Base-by-base conservation (phyloP, 306 rosid genomes). In the Trichosanthes truncata region DNA sequence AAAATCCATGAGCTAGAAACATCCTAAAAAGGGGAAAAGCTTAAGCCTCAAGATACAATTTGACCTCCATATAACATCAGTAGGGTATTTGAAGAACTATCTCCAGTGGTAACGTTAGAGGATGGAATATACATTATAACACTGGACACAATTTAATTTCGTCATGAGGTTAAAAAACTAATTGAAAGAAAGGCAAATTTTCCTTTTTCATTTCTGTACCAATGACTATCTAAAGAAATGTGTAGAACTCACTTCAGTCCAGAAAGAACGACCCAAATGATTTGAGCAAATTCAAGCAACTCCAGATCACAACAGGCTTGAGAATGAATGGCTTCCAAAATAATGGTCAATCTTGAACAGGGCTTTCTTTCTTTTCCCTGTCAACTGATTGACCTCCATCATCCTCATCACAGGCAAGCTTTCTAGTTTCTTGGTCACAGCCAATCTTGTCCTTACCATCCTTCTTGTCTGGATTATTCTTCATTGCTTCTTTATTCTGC, bases 401-500 rank as follows among this genome's bases (percentile, higher is more conserved):
- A 49, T 74, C 88, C 77, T 78, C 91, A 73, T 85, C 88, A 67
- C 74, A 65, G 73, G 45, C 80, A 49, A 67, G n/a, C 43, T 77
- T 84, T 72, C 81, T 82, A 61, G 68, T 43, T 48, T 75, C 86
- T 60, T 82, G 56, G 13, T 87, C 83, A 35, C 35, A 55, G 57
- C 79, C 87, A 83, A 45, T 40, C 71, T 41, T 65, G 79, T 67
- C 87, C 21, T n/a, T 31, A 56, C 35, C 51, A 25, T 60, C 82
- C 7, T 66, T 68, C 53, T 53, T 80, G 40, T 38, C 72, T 33
- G 13, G n/a, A 74, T 4, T 20, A 7, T 6, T 55, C 25, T 81
- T 63, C 29, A 13, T 62, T 61, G 73, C 77, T 48, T 68, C 84
- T 35, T 61, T 87, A 84, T 78, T 84, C 67, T 21, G 75, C 86